Percentiles rank a stretch among this genome's conserved stretches.
phyloP scores from a whole-genome alignment of 805 yeast species.

The Ogataea pignaliae region DNA sequence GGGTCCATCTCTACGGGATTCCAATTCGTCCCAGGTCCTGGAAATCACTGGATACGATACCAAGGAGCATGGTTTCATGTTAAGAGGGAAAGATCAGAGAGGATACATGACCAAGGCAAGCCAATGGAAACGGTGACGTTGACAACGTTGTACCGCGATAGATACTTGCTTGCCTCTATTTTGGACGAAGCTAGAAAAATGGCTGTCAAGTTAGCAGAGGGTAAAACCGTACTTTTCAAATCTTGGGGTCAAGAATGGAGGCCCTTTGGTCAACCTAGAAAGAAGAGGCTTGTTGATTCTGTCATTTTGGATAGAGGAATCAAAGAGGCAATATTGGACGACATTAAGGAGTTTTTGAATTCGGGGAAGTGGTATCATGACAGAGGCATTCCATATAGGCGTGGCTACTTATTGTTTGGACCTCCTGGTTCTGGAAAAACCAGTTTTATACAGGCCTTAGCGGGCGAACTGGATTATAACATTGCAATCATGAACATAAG shows the following conservation, averaged over 20 bases:
- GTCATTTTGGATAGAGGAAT: conserved; percentile 81
- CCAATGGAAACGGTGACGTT: conserved; percentile 96
- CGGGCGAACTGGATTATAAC: conserved; percentile 93
- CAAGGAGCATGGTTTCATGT: conserved; percentile 85
- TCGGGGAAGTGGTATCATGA: conserved; percentile 91
- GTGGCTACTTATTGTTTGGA: conserved; percentile 91
- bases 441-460: conserved; percentile 91
- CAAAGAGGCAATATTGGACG: conserved; percentile 58
- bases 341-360: conserved; percentile 72
- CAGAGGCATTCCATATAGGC: conserved; percentile 94
- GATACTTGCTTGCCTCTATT: conserved; percentile 57
- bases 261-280: conserved; percentile 93
- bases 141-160: conserved; percentile 83
- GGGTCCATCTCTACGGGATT: conserved; percentile 87
- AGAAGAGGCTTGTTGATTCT: conserved; percentile 76
- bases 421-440: conserved; percentile 99
- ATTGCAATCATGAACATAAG: conserved; percentile 89
- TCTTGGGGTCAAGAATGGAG: conserved; percentile 99
- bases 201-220: conserved; percentile 81
- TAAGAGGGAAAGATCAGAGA: conserved; percentile 85
- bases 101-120: conserved; percentile 84
- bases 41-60: conserved; percentile 82
- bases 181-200: conserved; percentile 78
- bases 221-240: conserved; percentile 89
- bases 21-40: conserved; percentile 95